Evolutionary conservation across 768 basidiomycete genomes (phyloP), one percentile per base, ranked within the genome.

Genomic region (Cyclocybe aegerita): DNA sequence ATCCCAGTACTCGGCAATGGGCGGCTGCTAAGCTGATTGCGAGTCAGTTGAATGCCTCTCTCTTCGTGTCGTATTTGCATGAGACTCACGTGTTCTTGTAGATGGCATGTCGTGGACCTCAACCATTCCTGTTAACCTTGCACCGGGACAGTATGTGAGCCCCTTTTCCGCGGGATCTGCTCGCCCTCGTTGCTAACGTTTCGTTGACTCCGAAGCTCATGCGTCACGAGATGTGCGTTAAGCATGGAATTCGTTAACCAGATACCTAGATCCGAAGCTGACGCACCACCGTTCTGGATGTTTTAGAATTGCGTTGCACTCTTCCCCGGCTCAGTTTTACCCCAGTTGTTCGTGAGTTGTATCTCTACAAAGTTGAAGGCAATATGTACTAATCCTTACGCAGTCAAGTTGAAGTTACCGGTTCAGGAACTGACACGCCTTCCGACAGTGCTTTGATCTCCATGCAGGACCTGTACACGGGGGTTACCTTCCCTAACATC

Each of bases 71-170:
- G 35, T 38, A 35, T 29, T 8, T 33, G 29, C 10, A 23, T 14
- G 12, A 7, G 14, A 39, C 38, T 9, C 38, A 43, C 47, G 44
- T 46, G 32, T 50, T 30, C 43, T 56, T 12, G 39, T 49, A 72
- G 75, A 72, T 55, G 64, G 68, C 39, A 60, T 55, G 52, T 63
- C 68, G 14, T 78, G 75, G 76, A 70, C 70, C 23, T 73, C 70
- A 16, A 74, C 66, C 7, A 73, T 80, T 44, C 76, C 77, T 33
- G 56, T 61, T 46, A 61, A 66, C 14, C 63, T 79, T 14, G 67
- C 70, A 29, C 58, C 75, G 52, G 78, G 78, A 4, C 68, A 78
- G 69, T 82, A 80, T 62, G 78, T 78, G 64, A 63, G 74, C 70
- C 53, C 33, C 42, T 43, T 40, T 48, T 29, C 43, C 34, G 35